Percentiles rank a stretch among this genome's conserved stretches.
These are phyloP conservation scores for Cynanchum wilfordii DNA, from an alignment of 257 asterid species.

Conservation along the genomic window DNA sequence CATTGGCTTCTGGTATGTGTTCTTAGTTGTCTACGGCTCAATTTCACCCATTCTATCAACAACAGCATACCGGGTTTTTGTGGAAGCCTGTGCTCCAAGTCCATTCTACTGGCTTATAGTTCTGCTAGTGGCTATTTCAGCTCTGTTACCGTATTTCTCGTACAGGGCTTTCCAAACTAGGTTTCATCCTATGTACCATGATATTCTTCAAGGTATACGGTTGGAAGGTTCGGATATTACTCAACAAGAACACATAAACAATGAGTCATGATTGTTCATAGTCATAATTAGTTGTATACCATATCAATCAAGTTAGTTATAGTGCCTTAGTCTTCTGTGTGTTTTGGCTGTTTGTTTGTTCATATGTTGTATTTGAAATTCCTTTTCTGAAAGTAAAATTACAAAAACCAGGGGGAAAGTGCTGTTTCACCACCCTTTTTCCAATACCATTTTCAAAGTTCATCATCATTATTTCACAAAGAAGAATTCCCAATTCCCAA, in stretches of 20 bases:
- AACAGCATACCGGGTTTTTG: constrained; percentile 58
- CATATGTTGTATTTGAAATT: neutral
- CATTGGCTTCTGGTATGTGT: constrained; percentile 66
- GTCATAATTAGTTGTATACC: neutral
- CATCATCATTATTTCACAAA: too few species aligned
- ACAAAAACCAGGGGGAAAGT: neutral
- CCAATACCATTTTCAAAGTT: neutral
- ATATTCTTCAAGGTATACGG: constrained; percentile 41
- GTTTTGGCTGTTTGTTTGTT: too few species aligned
- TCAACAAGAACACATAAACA: neutral
- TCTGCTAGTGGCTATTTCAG: constrained; percentile 47
- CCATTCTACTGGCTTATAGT: constrained; percentile 72
- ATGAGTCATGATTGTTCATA: neutral
- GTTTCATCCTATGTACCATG: constrained; percentile 81
- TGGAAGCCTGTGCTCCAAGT: constrained; percentile 83
- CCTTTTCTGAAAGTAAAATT: neutral
- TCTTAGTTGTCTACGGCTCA: constrained; percentile 61
- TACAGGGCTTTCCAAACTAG: constrained; percentile 62
- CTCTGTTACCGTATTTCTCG: constrained; percentile 57
- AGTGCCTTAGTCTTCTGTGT: neutral
- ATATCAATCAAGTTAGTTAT: neutral
- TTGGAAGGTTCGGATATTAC: constrained; percentile 24
- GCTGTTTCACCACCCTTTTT: neutral
- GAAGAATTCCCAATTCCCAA: too few species aligned
- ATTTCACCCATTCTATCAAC: constrained; percentile 53